phyloP scores from a whole-genome alignment of 2,329 filamentous ascomycete genomes.

The Pseudogymnoascus sp. region DNA sequence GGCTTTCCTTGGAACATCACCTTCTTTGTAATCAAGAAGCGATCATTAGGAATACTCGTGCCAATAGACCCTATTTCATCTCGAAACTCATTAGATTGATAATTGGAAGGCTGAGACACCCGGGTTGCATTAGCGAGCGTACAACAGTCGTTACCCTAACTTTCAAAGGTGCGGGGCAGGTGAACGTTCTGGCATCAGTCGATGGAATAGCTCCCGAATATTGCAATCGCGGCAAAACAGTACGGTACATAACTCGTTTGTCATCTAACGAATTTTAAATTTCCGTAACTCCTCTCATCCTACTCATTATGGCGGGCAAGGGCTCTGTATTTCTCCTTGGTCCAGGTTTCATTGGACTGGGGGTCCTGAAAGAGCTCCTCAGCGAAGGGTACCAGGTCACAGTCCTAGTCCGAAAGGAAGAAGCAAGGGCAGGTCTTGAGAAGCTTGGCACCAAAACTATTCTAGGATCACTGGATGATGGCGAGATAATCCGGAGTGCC shows the following conservation, averaged over 20 bases:
- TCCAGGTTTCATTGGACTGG: conserved; percentile 41
- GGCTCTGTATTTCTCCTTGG: conserved; percentile 35
- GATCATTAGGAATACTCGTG: background rate
- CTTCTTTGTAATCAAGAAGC: background rate
- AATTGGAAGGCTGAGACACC: background rate
- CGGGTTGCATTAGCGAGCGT: background rate
- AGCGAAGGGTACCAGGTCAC: conserved; percentile 37
- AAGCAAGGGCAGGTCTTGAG: conserved; percentile 31
- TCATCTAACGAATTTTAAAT: background rate
- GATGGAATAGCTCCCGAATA: background rate
- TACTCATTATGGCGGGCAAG: conserved; percentile 14
- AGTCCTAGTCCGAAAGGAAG: conserved; percentile 34
- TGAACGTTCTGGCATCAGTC: background rate
- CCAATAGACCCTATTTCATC: background rate
- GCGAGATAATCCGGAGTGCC: conserved; percentile 32
- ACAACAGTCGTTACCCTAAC: background rate
- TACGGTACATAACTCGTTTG: background rate
- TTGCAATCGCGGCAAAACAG: background rate
- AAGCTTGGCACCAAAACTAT: conserved; percentile 33
- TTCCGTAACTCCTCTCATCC: background rate
- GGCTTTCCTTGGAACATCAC: background rate
- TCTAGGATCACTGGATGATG: conserved; percentile 36
- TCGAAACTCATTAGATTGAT: background rate
- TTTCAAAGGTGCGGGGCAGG: background rate
- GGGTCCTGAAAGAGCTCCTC: conserved; percentile 38